phyloP scores from a whole-genome alignment of 2,329 filamentous ascomycete genomes.

The Calonectria honghensis region DNA sequence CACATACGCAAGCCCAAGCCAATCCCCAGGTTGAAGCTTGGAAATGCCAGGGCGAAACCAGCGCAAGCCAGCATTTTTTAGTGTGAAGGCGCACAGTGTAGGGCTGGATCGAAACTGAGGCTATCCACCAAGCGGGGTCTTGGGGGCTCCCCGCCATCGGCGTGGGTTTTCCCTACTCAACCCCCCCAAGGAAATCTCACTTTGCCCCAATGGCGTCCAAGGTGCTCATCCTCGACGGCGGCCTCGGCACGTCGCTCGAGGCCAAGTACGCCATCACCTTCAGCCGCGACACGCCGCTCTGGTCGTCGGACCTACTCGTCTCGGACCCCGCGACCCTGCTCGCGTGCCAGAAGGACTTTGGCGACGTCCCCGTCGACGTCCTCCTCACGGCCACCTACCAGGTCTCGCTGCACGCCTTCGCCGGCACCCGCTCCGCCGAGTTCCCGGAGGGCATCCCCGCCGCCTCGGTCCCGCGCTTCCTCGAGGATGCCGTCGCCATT shows the following conservation, averaged over 20 bases:
- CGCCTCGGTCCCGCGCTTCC: constrained; percentile 62
- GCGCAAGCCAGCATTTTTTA: background rate
- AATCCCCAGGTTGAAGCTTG: too few relatives aligned
- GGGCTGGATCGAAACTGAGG: constrained; percentile 20
- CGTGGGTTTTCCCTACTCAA: constrained; percentile 19
- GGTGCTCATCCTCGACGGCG: constrained; percentile 77
- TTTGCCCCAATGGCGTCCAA: constrained; percentile 51
- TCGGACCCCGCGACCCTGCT: constrained; percentile 70
- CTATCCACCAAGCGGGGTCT: constrained; percentile 36
- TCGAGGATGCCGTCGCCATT: constrained; percentile 67
- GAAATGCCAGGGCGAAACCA: background rate
- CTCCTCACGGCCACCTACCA: constrained; percentile 82
- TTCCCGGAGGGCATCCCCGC: constrained; percentile 66
- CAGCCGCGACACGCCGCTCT: constrained; percentile 73
- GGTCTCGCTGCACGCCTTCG: constrained; percentile 74
- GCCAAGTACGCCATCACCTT: constrained; percentile 74
- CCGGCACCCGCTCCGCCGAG: constrained; percentile 65
- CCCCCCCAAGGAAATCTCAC: background rate
- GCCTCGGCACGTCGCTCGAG: constrained; percentile 80
- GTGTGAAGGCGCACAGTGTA: constrained; percentile 2
- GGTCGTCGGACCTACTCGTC: constrained; percentile 81
- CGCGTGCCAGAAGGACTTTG: constrained; percentile 75
- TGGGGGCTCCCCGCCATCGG: constrained; percentile 35
- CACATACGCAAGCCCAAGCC: too few relatives aligned
- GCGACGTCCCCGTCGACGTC: constrained; percentile 74